Evolutionary conservation across 2,329 filamentous ascomycete genomes (phyloP).

Genomic region (Emydomyces testavorans): DNA sequence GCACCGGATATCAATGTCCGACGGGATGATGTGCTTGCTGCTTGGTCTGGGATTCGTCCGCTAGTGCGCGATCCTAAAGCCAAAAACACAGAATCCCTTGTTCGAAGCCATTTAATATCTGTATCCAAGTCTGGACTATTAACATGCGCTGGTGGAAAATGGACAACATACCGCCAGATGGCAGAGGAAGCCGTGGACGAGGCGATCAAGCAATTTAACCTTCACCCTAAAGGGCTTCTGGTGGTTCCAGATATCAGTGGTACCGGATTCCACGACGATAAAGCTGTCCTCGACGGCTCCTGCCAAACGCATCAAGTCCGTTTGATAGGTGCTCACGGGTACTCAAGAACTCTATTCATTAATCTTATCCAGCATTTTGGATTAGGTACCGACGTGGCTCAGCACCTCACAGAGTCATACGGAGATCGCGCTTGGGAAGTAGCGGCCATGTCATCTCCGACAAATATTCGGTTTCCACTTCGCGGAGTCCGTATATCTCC

Average conservation of each 20-base stretch:
- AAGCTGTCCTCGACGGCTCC: constrained; percentile 56
- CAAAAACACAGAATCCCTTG: constrained; percentile 73
- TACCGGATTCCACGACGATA: constrained; percentile 58
- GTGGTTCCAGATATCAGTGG: constrained; percentile 57
- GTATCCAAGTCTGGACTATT: constrained; percentile 68
- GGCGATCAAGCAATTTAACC: constrained; percentile 56
- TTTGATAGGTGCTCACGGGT: constrained; percentile 73
- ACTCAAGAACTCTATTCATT: constrained; percentile 85
- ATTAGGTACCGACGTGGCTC: constrained; percentile 80
- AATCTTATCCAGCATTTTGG: constrained; percentile 89
- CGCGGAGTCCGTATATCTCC: constrained; percentile 66
- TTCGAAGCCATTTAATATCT: constrained; percentile 75
- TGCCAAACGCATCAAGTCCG: constrained; percentile 78
- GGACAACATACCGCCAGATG: constrained; percentile 91
- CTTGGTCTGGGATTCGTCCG: constrained; percentile 80
- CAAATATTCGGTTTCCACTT: constrained; percentile 68
- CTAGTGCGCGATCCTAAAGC: constrained; percentile 78
- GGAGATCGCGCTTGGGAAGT: constrained; percentile 90
- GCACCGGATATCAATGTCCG: constrained; percentile 75
- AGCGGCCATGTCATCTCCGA: constrained; percentile 65
- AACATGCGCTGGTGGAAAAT: constrained; percentile 80
- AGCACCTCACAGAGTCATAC: constrained; percentile 77
- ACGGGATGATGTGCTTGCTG: constrained; percentile 74
- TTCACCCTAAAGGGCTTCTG: constrained; percentile 47
- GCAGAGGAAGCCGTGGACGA: constrained; percentile 79